These are phyloP conservation scores for Byssoonygena ceratinophila DNA, from an alignment of 2,329 filamentous ascomycete species.

Conservation along the genomic window DNA sequence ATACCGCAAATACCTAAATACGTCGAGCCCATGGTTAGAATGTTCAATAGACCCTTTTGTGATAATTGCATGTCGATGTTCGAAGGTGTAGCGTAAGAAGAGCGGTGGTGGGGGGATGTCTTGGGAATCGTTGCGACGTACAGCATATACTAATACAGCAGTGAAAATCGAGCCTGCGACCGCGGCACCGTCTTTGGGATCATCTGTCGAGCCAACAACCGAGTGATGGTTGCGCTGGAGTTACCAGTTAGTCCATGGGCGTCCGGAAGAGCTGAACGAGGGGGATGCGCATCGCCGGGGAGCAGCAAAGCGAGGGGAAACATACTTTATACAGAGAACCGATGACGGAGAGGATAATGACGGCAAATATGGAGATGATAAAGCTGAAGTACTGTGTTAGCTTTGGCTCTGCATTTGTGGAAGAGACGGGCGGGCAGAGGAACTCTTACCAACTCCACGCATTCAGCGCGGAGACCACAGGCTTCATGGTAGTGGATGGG, in stretches of 20 bases:
- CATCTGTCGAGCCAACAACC: constrained; percentile 63
- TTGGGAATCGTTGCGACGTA: constrained; percentile 42
- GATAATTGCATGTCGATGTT: background rate
- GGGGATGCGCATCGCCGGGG: background rate
- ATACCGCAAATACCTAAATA: constrained; percentile 69
- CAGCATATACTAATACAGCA: constrained; percentile 77
- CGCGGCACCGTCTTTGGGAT: constrained; percentile 60
- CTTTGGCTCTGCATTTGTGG: constrained; percentile 8
- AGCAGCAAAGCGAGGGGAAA: constrained; percentile 14
- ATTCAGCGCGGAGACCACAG: constrained; percentile 79
- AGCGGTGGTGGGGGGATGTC: background rate
- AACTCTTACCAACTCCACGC: constrained; percentile 79
- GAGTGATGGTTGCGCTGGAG: constrained; percentile 60
- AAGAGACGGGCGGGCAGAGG: constrained; percentile 5
- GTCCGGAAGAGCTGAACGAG: background rate
- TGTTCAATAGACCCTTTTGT: background rate
- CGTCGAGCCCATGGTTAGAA: background rate
- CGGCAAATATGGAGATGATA: constrained; percentile 54
- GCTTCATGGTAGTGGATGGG: constrained; percentile 61
- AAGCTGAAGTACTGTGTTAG: constrained; percentile 46
- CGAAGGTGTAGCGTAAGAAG: background rate
- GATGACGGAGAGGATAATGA: constrained; percentile 54
- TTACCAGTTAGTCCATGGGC: background rate
- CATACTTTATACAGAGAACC: constrained; percentile 62
- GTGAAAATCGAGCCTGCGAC: constrained; percentile 79